Base-by-base conservation (phyloP, 2,329 filamentous ascomycete species). In the Cercospora sesami region DNA sequence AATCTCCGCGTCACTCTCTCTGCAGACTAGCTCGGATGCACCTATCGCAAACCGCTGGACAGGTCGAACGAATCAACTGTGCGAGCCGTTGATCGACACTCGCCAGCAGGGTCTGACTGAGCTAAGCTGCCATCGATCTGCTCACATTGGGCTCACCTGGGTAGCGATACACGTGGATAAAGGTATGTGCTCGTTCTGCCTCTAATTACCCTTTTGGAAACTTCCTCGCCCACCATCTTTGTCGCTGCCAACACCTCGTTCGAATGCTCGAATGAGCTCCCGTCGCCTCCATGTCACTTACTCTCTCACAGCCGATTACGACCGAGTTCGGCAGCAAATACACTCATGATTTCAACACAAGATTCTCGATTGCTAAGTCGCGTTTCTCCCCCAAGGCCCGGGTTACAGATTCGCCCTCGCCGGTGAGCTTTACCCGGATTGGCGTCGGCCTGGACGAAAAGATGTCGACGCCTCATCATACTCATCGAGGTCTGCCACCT, bases 401-500 rank as follows among this genome's bases (percentile, higher is more conserved):
- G 74, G 76, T 79, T 74, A 79, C 80, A 72, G 48, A 57, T 42
- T 75, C 74, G 73, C 76, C 67, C 59, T 69, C 72, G 61, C 68
- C 78, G 69, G 76, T 75, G 71, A 76, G 75, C 68, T 75, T 80
- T 77, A 79, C 82, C 77, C 78, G 77, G 77, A 79, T 75, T 76
- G 80, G 79, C 78, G 77, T 75, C 68, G 78, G 77, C 48, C 62
- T 65, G 53, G 66, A 69, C 72, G 76, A 58, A 74, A 80, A 73
- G 62, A 85, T 85, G 83, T 80, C 82, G 71, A 83, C 81, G 63
- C 80, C 83, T 73, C 84, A 85, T 77, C 80, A 85, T 77, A 80
- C 83, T 74, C 84, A 86, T 77, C 80, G 84, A 75, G 84, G 84
- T 61, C 78, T 86, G 57, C 84, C 84, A 77, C 84, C 83, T 70